These are phyloP conservation scores for Mariannaea elegans DNA, from an alignment of 2,329 filamentous ascomycete species.

Conservation along the genomic window DNA sequence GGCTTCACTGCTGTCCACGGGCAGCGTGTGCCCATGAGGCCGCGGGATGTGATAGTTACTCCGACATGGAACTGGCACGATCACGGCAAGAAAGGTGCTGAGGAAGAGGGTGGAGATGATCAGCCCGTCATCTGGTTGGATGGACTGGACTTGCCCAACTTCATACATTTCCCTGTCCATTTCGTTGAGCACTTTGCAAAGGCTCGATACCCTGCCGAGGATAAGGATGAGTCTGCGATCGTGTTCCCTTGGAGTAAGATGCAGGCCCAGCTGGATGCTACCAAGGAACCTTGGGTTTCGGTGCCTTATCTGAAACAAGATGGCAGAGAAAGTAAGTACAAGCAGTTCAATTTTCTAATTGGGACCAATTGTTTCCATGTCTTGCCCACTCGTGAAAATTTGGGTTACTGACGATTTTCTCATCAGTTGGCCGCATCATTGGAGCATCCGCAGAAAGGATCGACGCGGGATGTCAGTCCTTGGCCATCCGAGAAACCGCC, in stretches of 20 bases:
- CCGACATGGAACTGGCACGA: constrained; percentile 69
- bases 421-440: constrained; percentile 48
- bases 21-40: constrained; percentile 57
- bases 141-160: constrained; percentile 61
- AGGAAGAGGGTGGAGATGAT: constrained; percentile 37
- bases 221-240: constrained; percentile 53
- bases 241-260: constrained; percentile 60
- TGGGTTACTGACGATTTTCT: neutral
- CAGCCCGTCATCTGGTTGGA: constrained; percentile 66
- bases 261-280: constrained; percentile 51
- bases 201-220: constrained; percentile 55
- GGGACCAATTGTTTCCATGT: too few relatives aligned
- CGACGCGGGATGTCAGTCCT: constrained; percentile 46
- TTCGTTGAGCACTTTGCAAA: constrained; percentile 61
- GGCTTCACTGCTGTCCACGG: constrained; percentile 67
- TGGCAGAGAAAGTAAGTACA: constrained; percentile 43
- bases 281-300: constrained; percentile 38
- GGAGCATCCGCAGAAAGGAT: constrained; percentile 58
- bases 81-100: constrained; percentile 62
- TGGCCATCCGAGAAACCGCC: constrained; percentile 55
- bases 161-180: constrained; percentile 59
- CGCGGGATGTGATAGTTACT: constrained; percentile 65
- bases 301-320: constrained; percentile 45
- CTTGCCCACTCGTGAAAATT: too few relatives aligned
- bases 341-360: too few relatives aligned